Base-by-base conservation (phyloP, 345 rosid species). In the Sonneratia alba region DNA sequence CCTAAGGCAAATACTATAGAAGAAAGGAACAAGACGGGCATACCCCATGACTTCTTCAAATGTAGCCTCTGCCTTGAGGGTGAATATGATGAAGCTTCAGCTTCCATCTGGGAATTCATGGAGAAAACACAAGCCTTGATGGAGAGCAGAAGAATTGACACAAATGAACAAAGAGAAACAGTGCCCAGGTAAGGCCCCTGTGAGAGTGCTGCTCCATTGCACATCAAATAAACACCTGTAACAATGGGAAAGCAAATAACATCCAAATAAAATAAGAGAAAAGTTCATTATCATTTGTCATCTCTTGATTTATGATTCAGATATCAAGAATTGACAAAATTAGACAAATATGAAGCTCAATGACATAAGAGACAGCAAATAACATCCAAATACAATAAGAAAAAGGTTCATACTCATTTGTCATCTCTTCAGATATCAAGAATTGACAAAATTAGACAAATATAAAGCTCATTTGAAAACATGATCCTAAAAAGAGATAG, bases 1-100 rank as follows among this genome's bases (percentile, higher is more conserved):
- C 98, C 98, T 66, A 93, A 91, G n/a, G 98, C 94, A 62, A 91
- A 91, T 22, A 89, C 98, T 0, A 91, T 85, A 1, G 98, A 93
- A 0, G 98, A 91, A 43, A 93, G 88, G 77, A 93, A 93, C 84
- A 93, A 81, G 78, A 93, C 98, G 6, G 98, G 97, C 98, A 93
- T 93, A 19, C 97, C 98, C 98, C 94, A 89, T n/a, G 97, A 89
- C 82, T 88, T 93, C 78, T 93, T 93, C 71, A 93, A 76, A 72
- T 93, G 96, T 27, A 93, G 85, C 70, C 81, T 83, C 80, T 87
- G 89, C 76, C 90, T 89, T 21, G 98, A 80, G 11, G 81, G 83
- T 24, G 96, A 87, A 48, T 45, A 68, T 27, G 74, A 79, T 22
- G 87, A 88, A 62, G 87, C 89, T 79, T 89, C 87, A 22, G 84